Evolutionary conservation across 345 rosid species (phyloP), one percentile per base, ranked within the genome.

Genomic region (Camelina hispida): DNA sequence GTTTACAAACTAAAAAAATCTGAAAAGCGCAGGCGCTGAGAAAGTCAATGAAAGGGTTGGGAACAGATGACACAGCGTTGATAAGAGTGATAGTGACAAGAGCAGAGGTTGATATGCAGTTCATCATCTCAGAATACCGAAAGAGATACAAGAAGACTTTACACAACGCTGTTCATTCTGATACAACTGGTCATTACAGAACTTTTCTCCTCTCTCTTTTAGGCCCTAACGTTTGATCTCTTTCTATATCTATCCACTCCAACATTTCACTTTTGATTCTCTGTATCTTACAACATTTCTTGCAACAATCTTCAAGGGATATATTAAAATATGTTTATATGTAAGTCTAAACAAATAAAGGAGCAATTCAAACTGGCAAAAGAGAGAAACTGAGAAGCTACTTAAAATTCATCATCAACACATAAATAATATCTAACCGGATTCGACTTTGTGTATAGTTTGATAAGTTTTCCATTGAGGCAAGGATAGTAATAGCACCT

Each of bases 11-110:
- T 18, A 72, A 42, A 28, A 25, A 4, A 46, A 50, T 7, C 18
- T 68, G 44, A 20, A 50, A 65, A 11, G 30, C 13, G 42, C 84
- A 88, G 89, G 83, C 83, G 6, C 52, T 88, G 66, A 61, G 88
- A 15, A 85, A 80, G 72, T 82, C 95, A 3, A 87, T 86, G 91
- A 86, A 79, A 72, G 90, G 95, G 12, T 54, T 87, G 42, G 92
- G 89, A 47, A 89, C 92, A 1, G 81, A 81, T 17, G 92, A 89
- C 50, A 56, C 83, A 0, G 74, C 87, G 12, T 68, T 89, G 14
- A 87, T 85, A n/a, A 83, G 95, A 78, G 55, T 83, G 44, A 54
- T 86, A 13, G 80, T 84, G 11, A 87, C 89, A 2, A 89, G 90
- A 66, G 78, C 84, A 17, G 90, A 86, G 75, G 52, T 86, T 15